Percentiles rank a stretch among this genome's conserved stretches.
These are phyloP conservation scores for Backusella parvicylindrica DNA, from an alignment of 192 early-diverging fungal species.

Conservation along the genomic window DNA sequence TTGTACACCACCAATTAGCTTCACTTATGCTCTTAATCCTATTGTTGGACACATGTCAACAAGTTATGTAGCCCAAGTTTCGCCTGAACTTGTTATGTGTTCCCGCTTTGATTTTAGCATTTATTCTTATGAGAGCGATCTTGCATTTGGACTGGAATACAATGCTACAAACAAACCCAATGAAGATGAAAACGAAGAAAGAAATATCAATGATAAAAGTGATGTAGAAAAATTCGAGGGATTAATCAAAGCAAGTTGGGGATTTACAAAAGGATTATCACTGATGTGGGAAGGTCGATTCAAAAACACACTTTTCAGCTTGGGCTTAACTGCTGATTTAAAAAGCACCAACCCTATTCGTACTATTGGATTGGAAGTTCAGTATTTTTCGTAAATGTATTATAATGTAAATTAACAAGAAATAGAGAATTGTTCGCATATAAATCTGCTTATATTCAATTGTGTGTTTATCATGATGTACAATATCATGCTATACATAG, in stretches of 20 bases:
- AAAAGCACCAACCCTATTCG: constrained; percentile 44
- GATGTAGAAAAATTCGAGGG: constrained; percentile 32
- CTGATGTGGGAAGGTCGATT: constrained; percentile 72
- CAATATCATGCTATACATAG: no score
- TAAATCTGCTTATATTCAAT: no score
- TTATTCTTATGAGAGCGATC: constrained; percentile 88
- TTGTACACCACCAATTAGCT: constrained; percentile 42
- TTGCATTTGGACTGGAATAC: constrained; percentile 86
- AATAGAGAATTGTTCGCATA: background rate
- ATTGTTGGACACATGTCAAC: constrained; percentile 91
- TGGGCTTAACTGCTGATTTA: constrained; percentile 67
- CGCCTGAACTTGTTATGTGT: constrained; percentile 63
- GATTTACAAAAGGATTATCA: constrained; percentile 47
- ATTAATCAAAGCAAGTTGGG: constrained; percentile 30
- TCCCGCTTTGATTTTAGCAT: constrained; percentile 90
- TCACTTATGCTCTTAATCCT: constrained; percentile 82
- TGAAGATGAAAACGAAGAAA: background rate
- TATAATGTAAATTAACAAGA: background rate
- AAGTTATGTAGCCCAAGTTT: constrained; percentile 79
- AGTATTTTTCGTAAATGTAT: constrained; percentile 48
- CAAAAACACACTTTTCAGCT: constrained; percentile 58
- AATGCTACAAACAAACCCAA: constrained; percentile 40
- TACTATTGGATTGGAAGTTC: constrained; percentile 53
- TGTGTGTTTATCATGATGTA: no score
- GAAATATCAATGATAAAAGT: constrained; percentile 1